Conservation (phyloP, 2,329 filamentous ascomycete genomes). For the Boeremia lycopersici region DNA sequence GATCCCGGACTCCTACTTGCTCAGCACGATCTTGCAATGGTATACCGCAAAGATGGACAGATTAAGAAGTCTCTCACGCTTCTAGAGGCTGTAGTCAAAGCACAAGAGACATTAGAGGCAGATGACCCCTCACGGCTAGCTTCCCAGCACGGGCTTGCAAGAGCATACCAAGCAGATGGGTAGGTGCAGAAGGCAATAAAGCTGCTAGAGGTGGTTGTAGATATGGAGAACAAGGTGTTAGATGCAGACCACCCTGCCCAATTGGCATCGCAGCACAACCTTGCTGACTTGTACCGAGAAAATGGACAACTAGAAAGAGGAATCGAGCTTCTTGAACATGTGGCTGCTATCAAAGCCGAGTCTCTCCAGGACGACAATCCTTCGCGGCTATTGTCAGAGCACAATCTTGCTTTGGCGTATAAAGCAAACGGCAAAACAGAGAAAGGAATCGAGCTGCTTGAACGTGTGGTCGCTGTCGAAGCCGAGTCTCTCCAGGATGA, state of each 20-base stretch:
- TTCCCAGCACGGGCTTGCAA: slow-evolving; percentile 14
- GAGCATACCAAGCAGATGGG: slow-evolving; percentile 8
- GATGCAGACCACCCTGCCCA: background rate
- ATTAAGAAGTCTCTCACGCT: slow-evolving; percentile 13
- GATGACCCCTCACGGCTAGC: background rate
- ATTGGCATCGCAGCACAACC: slow-evolving; percentile 12
- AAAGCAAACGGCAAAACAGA: slow-evolving; percentile 7
- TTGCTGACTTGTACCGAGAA: slow-evolving; percentile 6
- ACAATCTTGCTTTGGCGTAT: slow-evolving; percentile 10
- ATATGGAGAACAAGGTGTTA: background rate
- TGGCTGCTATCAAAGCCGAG: background rate
- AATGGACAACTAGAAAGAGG: slow-evolving; percentile 11
- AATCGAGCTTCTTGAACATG: slow-evolving; percentile 10
- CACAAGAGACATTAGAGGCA: background rate
- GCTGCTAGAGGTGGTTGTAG: slow-evolving; percentile 1
- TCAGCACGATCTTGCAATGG: slow-evolving; percentile 14
- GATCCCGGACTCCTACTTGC: slow-evolving; percentile 1
- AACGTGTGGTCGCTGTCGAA: background rate
- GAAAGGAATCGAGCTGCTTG: slow-evolving; percentile 9
- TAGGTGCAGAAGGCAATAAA: slow-evolving; percentile 16
- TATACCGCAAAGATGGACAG: slow-evolving; percentile 8
- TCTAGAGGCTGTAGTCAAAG: slow-evolving; percentile 1
- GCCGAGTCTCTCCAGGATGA: background rate
- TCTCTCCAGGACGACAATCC: background rate
- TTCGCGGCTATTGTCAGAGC: slow-evolving; percentile 5